phyloP scores from a whole-genome alignment of 176 grass and related monocot species.

The Zea mays region Zm-B73-REFERENCE-NAM-5.0 NC_050099.1:70913001-70913500 shows the following conservation, averaged over 20 bases:
- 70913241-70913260: slow-evolving; percentile 78
- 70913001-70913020: neutral
- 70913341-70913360: slow-evolving; percentile 84
- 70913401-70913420: slow-evolving; percentile 66
- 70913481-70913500: neutral
- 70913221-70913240: slow-evolving; percentile 92
- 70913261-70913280: slow-evolving; percentile 86
- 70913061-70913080: neutral
- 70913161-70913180: slow-evolving; percentile 29
- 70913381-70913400: slow-evolving; percentile 70
- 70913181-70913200: slow-evolving; percentile 91
- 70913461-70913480: neutral
- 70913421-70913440: neutral
- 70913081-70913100: neutral
- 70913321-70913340: slow-evolving; percentile 81
- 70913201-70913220: slow-evolving; percentile 99
- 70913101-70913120: neutral
- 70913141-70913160: neutral
- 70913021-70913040: neutral
- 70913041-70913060: neutral
- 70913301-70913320: slow-evolving; percentile 95
- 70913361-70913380: slow-evolving; percentile 63
- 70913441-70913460: neutral
- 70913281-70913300: slow-evolving; percentile 80
- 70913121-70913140: neutral